A percentile compares a stretch with the other conserved stretches of the same genome.
Evolutionary conservation across 2,329 filamentous ascomycete species (phyloP).

Genomic region (Colletotrichum theobromicola): DNA sequence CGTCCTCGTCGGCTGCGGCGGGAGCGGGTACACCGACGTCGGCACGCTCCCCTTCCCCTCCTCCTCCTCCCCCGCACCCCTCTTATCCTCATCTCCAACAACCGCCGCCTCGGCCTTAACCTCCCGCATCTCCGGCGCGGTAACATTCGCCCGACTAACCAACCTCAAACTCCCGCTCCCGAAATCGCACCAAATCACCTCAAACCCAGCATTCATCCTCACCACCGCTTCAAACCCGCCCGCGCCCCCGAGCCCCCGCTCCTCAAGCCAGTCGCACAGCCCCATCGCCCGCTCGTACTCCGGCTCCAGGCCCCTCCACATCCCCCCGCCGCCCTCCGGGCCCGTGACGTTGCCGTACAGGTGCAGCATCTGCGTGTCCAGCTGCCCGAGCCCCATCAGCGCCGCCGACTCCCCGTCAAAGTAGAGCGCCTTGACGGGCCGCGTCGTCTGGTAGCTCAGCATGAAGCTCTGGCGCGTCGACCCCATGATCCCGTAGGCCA

Average conservation of each 20-base stretch:
- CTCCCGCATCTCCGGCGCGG: slow-evolving; percentile 42
- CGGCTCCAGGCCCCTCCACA: slow-evolving; percentile 40
- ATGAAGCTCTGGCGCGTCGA: slow-evolving; percentile 45
- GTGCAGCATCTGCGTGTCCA: slow-evolving; percentile 55
- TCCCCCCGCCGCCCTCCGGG: slow-evolving; percentile 23
- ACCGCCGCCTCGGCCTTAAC: not conserved
- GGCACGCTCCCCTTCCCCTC: slow-evolving; percentile 3
- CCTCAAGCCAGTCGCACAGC: slow-evolving; percentile 50
- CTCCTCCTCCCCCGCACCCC: not conserved
- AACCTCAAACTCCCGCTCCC: slow-evolving; percentile 45
- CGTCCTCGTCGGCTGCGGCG: slow-evolving; percentile 39
- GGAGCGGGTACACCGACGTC: slow-evolving; percentile 39
- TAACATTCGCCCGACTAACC: slow-evolving; percentile 47
- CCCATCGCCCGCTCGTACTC: slow-evolving; percentile 54
- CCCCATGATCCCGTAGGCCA: slow-evolving; percentile 60
- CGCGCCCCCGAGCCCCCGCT: slow-evolving; percentile 42
- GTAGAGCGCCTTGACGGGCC: slow-evolving; percentile 47
- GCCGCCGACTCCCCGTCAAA: slow-evolving; percentile 57
- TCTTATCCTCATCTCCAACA: not conserved
- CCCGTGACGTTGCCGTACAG: slow-evolving; percentile 51
- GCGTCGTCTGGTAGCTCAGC: slow-evolving; percentile 53
- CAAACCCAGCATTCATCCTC: slow-evolving; percentile 57
- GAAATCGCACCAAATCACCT: slow-evolving; percentile 59
- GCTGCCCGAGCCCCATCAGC: slow-evolving; percentile 49
- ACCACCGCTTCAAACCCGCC: slow-evolving; percentile 56